Evolutionary conservation across 768 basidiomycete genomes (phyloP).

Genomic region (Dentipellis fragilis): DNA sequence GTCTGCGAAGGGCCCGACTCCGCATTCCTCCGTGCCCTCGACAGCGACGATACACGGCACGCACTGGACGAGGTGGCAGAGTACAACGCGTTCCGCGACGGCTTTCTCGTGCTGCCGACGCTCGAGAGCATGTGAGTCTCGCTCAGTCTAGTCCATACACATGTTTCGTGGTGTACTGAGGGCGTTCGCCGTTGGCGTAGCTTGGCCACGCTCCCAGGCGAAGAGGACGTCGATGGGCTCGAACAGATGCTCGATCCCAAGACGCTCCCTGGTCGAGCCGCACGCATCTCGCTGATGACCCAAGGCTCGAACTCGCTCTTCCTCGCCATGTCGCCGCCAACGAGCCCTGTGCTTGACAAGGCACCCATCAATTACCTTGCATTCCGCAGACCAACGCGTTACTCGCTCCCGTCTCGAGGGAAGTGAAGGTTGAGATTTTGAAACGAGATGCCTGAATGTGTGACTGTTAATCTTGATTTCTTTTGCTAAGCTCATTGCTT

Average conservation of each 20-base stretch:
- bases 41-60: conserved; percentile 21
- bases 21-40: conserved; percentile 18
- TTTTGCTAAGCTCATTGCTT: too few species aligned
- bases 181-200: conserved; percentile 6
- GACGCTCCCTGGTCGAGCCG: conserved; percentile 18
- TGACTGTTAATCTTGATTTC: too few species aligned
- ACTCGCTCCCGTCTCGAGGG: conserved; percentile 11
- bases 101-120: conserved; percentile 24
- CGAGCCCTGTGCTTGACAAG: conserved; percentile 9
- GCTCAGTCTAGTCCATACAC: too few species aligned
- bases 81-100: conserved; percentile 25
- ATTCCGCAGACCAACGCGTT: conserved; percentile 8
- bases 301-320: conserved; percentile 19
- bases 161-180: neutral
- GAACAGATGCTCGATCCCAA: conserved; percentile 21
- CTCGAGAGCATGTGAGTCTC: conserved; percentile 25
- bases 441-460: neutral
- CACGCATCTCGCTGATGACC: conserved; percentile 19
- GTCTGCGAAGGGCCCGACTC: conserved; percentile 16
- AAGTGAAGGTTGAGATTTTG: neutral
- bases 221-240: conserved; percentile 23
- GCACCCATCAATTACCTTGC: conserved; percentile 8
- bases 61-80: conserved; percentile 23
- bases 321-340: conserved; percentile 17
- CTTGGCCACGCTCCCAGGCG: conserved; percentile 24